Percentiles rank a stretch among this genome's conserved stretches.
phyloP scores from a whole-genome alignment of 2,329 filamentous ascomycete species.

The Xylariaceae sp. region DNA sequence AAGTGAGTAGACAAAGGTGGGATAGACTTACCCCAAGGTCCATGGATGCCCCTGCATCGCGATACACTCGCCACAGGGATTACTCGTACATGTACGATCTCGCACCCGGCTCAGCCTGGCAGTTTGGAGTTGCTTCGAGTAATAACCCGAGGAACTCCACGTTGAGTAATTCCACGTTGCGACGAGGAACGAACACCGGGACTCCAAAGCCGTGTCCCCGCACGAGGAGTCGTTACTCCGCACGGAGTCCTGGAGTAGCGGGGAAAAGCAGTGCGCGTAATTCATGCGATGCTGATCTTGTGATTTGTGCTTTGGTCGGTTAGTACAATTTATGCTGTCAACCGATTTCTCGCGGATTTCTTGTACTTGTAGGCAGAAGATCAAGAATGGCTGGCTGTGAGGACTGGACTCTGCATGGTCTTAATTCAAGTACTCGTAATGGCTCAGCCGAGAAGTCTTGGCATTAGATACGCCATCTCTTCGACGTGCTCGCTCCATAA shows the following conservation, averaged over 20 bases:
- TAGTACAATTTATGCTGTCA: too few species aligned
- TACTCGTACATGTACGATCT: background rate
- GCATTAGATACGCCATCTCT: slow-evolving; percentile 18
- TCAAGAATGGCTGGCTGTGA: too few species aligned
- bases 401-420: too few species aligned
- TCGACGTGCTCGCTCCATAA: slow-evolving; percentile 27
- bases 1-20: background rate
- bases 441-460: slow-evolving; percentile 5
- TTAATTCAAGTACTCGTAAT: too few species aligned
- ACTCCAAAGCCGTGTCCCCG: background rate
- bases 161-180: background rate
- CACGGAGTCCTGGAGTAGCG: background rate
- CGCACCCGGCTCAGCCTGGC: too few species aligned
- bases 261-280: background rate
- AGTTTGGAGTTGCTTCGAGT: too few species aligned
- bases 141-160: background rate
- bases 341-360: too few species aligned
- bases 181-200: background rate
- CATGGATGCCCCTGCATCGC: too few species aligned
- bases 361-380: too few species aligned
- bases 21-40: background rate
- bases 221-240: background rate
- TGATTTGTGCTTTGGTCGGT: background rate
- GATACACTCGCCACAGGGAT: too few species aligned
- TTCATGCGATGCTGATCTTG: background rate